Conservation (phyloP, 306 rosid species). For the Cucumis sativus region DNA sequence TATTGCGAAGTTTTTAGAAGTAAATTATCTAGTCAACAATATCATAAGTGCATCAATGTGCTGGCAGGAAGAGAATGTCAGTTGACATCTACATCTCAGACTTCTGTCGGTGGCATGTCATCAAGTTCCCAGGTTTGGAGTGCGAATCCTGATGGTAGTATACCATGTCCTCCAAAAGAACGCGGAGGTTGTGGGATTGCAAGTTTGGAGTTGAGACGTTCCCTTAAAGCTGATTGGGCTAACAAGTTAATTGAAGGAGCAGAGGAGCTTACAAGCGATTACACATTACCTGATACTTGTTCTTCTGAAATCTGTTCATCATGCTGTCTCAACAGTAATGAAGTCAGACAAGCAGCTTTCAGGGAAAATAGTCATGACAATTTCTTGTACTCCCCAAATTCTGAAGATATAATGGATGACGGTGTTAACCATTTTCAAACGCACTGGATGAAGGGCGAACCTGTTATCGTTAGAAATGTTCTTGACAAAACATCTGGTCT, state of each 20-base stretch:
- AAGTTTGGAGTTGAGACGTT: slow-evolving; percentile 20
- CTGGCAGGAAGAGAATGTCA: slow-evolving; percentile 12
- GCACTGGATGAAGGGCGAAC: slow-evolving; percentile 36
- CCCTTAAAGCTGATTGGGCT: slow-evolving; percentile 21
- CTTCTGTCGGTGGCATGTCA: neutral
- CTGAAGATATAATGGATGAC: slow-evolving; percentile 10
- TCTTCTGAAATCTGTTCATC: slow-evolving; percentile 18
- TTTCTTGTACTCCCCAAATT: slow-evolving; percentile 25
- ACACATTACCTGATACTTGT: slow-evolving; percentile 10
- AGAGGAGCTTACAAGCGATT: slow-evolving; percentile 20
- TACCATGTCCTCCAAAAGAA: slow-evolving; percentile 36
- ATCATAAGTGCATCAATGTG: neutral
- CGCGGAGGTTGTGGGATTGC: slow-evolving; percentile 37
- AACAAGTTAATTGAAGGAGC: slow-evolving; percentile 15
- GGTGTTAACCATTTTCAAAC: slow-evolving; percentile 26
- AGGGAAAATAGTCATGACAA: slow-evolving; percentile 21
- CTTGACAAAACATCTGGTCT: slow-evolving; percentile 38
- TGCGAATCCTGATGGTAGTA: slow-evolving; percentile 24
- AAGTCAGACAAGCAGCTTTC: slow-evolving; percentile 24
- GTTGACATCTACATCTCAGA: neutral
- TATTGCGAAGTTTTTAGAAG: slow-evolving; percentile 12
- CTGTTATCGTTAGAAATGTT: slow-evolving; percentile 33
- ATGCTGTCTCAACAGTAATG: slow-evolving; percentile 20
- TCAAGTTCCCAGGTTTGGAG: slow-evolving; percentile 20
- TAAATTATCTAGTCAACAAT: slow-evolving; percentile 7